These are phyloP conservation scores for Globisporangium apiculatum DNA, from an alignment of 352 stramenopile species.

Conservation along the genomic window DNA sequence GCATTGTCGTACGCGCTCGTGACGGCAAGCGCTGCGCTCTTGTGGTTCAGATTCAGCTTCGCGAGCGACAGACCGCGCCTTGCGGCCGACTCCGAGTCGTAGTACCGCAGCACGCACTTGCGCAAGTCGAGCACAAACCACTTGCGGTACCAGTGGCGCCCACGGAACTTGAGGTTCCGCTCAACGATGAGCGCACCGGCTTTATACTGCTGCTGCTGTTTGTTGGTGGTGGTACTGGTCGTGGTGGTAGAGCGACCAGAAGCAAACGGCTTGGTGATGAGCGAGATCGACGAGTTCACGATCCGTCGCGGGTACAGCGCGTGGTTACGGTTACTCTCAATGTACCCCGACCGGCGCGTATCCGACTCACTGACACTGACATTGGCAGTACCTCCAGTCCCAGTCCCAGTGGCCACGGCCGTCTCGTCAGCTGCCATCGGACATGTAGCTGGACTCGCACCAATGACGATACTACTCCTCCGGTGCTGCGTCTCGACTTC, in stretches of 20 bases:
- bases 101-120: slow-evolving; percentile 65
- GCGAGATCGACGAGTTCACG: slow-evolving; percentile 67
- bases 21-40: slow-evolving; percentile 55
- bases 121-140: slow-evolving; percentile 66
- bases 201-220: slow-evolving; percentile 29
- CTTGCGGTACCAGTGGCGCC: slow-evolving; percentile 73
- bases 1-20: slow-evolving; percentile 46
- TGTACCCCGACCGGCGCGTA: slow-evolving; percentile 50
- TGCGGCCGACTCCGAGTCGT: slow-evolving; percentile 59
- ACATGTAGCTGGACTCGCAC: not conserved
- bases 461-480: slow-evolving; percentile 6
- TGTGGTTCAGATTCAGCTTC: slow-evolving; percentile 58
- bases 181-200: slow-evolving; percentile 58
- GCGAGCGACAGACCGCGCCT: slow-evolving; percentile 46
- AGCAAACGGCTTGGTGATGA: slow-evolving; percentile 58
- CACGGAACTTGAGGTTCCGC: slow-evolving; percentile 62
- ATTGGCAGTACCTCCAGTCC: not conserved
- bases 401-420: no score
- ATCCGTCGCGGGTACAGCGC: slow-evolving; percentile 56
- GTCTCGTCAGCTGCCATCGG: no score
- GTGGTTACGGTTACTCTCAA: slow-evolving; percentile 49
- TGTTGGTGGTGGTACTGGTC: slow-evolving; percentile 14
- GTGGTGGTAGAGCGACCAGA: slow-evolving; percentile 1
- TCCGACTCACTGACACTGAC: slow-evolving; percentile 7
- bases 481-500: slow-evolving; percentile 49